Conservation (phyloP, 1,284 basidiomycete species). For the Ustilago sp. region DNA sequence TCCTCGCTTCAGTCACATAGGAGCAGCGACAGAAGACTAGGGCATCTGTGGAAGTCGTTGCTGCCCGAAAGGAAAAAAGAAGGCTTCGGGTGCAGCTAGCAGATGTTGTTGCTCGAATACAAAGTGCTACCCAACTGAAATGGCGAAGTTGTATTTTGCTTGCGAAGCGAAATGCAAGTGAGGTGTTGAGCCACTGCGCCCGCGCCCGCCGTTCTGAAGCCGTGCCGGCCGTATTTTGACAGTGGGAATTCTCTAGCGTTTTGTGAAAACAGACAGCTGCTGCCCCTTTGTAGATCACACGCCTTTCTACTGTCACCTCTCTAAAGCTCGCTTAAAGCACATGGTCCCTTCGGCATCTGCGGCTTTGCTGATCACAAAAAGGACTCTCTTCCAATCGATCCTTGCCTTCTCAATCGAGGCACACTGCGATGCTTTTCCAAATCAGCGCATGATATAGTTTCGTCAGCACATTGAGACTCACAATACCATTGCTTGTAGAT, state of each 20-base stretch:
- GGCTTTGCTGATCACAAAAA: background rate
- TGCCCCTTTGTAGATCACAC: conserved; percentile 14
- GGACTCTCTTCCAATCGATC: background rate
- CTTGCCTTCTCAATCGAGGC: background rate
- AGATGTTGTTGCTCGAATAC: conserved; percentile 7
- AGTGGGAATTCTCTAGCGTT: background rate
- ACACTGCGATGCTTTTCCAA: background rate
- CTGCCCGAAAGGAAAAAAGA: conserved; percentile 6
- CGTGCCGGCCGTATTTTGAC: conserved; percentile 8
- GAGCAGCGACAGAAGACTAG: background rate
- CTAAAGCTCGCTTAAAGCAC: conserved; percentile 10
- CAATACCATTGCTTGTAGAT: background rate
- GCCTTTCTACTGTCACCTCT: conserved; percentile 1
- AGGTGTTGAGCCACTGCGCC: conserved; percentile 13
- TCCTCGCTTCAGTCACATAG: background rate
- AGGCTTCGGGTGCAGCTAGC: conserved; percentile 27
- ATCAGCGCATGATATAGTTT: background rate
- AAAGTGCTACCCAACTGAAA: background rate
- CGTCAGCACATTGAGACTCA: background rate
- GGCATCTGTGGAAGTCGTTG: background rate
- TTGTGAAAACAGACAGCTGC: background rate
- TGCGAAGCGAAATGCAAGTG: background rate
- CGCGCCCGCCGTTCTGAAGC: conserved; percentile 16
- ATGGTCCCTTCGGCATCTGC: conserved; percentile 9
- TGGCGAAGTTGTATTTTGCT: background rate